These are phyloP conservation scores for Adiantum capillusveneris DNA, from an alignment of 75 land plant species.

Conservation along the genomic window DNA sequence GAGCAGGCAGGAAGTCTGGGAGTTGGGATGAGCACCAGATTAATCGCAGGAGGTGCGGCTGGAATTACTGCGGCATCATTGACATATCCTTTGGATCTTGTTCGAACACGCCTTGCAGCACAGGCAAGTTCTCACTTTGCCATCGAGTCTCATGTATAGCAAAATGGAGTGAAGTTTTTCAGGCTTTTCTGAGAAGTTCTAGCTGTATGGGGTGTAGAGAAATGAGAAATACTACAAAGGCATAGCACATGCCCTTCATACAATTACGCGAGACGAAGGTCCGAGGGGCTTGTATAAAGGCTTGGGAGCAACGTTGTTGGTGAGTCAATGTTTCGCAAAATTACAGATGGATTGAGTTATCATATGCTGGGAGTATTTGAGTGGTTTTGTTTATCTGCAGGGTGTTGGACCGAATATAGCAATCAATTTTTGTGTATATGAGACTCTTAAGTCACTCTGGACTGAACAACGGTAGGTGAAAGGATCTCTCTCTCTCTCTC, in stretches of 20 bases:
- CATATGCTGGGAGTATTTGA: too few relatives aligned
- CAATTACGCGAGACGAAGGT: conserved; percentile 33
- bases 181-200: background rate
- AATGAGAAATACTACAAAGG: conserved; percentile 29
- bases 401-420: conserved; percentile 94
- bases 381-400: conserved; percentile 41
- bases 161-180: background rate
- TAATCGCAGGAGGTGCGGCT: conserved; percentile 35
- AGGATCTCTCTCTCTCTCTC: too few relatives aligned
- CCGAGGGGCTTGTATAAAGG: conserved; percentile 33
- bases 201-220: conserved; percentile 13
- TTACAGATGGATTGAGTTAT: too few relatives aligned
- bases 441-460: conserved; percentile 73
- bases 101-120: conserved; percentile 36
- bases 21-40: conserved; percentile 32
- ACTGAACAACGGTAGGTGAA: conserved; percentile 56
- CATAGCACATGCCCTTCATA: conserved; percentile 25
- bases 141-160: too few relatives aligned
- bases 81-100: conserved; percentile 35
- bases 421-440: conserved; percentile 87
- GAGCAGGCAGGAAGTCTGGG: conserved; percentile 16
- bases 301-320: conserved; percentile 32
- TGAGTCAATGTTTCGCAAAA: background rate
- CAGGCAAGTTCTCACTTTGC: conserved; percentile 9
- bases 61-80: conserved; percentile 37